These are phyloP conservation scores for Russula sp. DNA, from an alignment of 768 basidiomycete genomes.

Conservation along the genomic window DNA sequence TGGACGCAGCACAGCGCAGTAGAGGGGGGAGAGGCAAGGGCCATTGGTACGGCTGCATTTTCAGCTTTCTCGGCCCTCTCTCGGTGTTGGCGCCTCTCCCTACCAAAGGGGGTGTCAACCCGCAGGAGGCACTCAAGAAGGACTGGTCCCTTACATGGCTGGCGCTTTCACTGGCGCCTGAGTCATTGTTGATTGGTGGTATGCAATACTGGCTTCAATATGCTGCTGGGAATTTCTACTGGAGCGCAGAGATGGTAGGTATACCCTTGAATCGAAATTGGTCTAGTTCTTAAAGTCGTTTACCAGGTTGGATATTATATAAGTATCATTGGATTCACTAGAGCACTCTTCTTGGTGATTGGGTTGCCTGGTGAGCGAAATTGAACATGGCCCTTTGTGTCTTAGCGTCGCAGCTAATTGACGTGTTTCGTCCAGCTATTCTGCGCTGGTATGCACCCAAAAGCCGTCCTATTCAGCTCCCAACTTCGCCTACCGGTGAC, in stretches of 20 bases:
- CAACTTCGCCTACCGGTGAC: conserved; percentile 22
- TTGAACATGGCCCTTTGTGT: no score
- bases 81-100: conserved; percentile 54
- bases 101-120: conserved; percentile 35
- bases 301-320: conserved; percentile 21
- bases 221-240: conserved; percentile 14
- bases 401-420: neutral
- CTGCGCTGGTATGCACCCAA: conserved; percentile 54
- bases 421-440: conserved; percentile 41
- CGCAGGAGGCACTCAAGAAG: conserved; percentile 42
- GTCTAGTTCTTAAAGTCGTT: neutral
- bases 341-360: conserved; percentile 18
- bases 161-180: conserved; percentile 50
- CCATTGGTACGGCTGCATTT: conserved; percentile 45
- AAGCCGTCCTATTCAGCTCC: conserved; percentile 35
- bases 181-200: conserved; percentile 15
- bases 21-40: conserved; percentile 17
- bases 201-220: conserved; percentile 32
- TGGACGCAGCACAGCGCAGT: conserved; percentile 33
- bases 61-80: conserved; percentile 71
- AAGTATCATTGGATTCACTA: conserved; percentile 3
- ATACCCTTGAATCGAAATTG: neutral
- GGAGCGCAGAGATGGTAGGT: conserved; percentile 21
- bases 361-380: conserved; percentile 16
- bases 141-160: conserved; percentile 69